phyloP scores from a whole-genome alignment of 345 rosid species.

The Hevea brasiliensis region DNA sequence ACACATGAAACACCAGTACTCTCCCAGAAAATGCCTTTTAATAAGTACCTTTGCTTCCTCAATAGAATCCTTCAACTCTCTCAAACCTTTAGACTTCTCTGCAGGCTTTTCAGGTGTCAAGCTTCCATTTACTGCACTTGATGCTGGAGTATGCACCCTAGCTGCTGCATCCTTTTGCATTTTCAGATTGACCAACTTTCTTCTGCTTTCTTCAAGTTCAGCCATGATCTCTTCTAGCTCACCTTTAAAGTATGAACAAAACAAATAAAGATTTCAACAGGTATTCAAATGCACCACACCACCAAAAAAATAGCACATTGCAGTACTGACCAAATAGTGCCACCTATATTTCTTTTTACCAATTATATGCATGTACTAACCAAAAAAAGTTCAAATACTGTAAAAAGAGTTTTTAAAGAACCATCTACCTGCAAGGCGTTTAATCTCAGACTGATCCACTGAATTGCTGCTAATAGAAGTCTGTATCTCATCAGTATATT shows the following conservation, averaged over 20 bases:
- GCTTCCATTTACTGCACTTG: slow-evolving; percentile 64
- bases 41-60: slow-evolving; percentile 71
- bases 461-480: slow-evolving; percentile 49
- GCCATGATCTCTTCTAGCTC: slow-evolving; percentile 83
- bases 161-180: slow-evolving; percentile 87
- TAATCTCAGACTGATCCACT: slow-evolving; percentile 67
- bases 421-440: slow-evolving; percentile 60
- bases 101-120: slow-evolving; percentile 74
- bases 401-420: slow-evolving; percentile 1
- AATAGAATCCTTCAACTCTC: slow-evolving; percentile 72
- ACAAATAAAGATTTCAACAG: slow-evolving; percentile 19
- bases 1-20: slow-evolving; percentile 7
- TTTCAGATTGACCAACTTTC: slow-evolving; percentile 70
- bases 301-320: background rate
- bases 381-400: background rate
- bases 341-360: background rate
- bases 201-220: slow-evolving; percentile 88
- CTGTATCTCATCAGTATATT: slow-evolving; percentile 52
- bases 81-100: slow-evolving; percentile 61
- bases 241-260: slow-evolving; percentile 47
- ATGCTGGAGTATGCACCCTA: slow-evolving; percentile 46
- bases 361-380: background rate
- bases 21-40: background rate
- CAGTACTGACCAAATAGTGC: background rate
- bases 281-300: slow-evolving; percentile 21